Conservation (phyloP, 176 grass and related monocot species). For the Musa schizocarpa region DNA sequence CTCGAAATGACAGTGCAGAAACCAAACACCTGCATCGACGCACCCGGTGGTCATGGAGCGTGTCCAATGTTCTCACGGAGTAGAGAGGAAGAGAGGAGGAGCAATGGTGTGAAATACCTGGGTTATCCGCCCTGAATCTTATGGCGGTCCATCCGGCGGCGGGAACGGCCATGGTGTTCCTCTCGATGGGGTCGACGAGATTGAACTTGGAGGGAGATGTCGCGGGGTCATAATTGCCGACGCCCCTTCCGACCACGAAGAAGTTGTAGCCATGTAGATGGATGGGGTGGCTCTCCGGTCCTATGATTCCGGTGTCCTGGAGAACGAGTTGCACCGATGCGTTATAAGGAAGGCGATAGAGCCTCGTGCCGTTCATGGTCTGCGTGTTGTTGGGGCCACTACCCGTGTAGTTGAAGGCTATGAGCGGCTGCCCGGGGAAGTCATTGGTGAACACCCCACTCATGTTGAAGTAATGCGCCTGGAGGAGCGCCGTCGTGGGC, state of each 20-base stretch:
- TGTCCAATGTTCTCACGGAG: too few relatives aligned
- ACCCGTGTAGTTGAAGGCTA: conserved; percentile 65
- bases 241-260: conserved; percentile 54
- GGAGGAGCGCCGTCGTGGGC: conserved; percentile 45
- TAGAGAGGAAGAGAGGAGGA: background rate
- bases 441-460: conserved; percentile 37
- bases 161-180: conserved; percentile 61
- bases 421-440: conserved; percentile 37
- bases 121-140: conserved; percentile 58
- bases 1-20: conserved; percentile 90
- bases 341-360: conserved; percentile 47
- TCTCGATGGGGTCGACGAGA: conserved; percentile 63
- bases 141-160: conserved; percentile 52
- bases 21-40: conserved; percentile 53
- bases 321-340: conserved; percentile 49
- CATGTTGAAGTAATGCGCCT: conserved; percentile 50
- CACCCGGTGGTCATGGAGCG: background rate
- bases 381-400: conserved; percentile 46
- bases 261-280: conserved; percentile 75
- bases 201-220: conserved; percentile 47
- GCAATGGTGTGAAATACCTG: conserved; percentile 18
- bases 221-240: conserved; percentile 45
- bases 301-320: conserved; percentile 49
- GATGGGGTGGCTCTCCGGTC: conserved; percentile 58
- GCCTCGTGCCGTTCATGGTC: conserved; percentile 44